Conservation (phyloP, 2,329 filamentous ascomycete genomes). For the Aspergillus floridensis region DNA sequence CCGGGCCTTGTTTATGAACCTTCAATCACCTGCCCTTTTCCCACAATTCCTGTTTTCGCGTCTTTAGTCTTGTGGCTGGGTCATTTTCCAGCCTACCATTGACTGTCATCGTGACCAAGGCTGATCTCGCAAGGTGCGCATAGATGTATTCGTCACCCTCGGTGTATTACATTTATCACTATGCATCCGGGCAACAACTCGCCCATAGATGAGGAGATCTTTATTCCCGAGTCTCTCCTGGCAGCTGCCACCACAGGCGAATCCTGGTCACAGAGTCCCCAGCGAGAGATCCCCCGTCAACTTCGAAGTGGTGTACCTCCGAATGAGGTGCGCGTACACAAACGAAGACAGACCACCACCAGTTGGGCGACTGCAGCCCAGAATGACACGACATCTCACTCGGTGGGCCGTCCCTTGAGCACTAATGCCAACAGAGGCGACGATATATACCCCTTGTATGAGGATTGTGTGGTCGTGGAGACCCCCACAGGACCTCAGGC, state of each 20-base stretch:
- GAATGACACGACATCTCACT: background rate
- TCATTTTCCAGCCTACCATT: background rate
- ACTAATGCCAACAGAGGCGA: background rate
- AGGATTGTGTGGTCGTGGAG: background rate
- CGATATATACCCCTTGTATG: background rate
- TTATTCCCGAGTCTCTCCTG: conserved; percentile 9
- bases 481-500: background rate
- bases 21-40: background rate
- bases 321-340: conserved; percentile 1
- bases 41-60: background rate
- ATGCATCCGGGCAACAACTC: background rate
- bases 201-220: conserved; percentile 5
- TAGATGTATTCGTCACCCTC: background rate
- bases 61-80: background rate
- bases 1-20: background rate
- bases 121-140: background rate
- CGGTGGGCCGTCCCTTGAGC: background rate
- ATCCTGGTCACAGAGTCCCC: background rate
- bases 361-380: background rate
- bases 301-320: background rate
- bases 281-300: background rate
- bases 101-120: background rate
- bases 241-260: background rate
- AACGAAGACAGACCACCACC: background rate
- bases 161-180: background rate